Evolutionary conservation across 1,139 yeast genomes (phyloP).

Genomic region (Protomyces gravidus): DNA sequence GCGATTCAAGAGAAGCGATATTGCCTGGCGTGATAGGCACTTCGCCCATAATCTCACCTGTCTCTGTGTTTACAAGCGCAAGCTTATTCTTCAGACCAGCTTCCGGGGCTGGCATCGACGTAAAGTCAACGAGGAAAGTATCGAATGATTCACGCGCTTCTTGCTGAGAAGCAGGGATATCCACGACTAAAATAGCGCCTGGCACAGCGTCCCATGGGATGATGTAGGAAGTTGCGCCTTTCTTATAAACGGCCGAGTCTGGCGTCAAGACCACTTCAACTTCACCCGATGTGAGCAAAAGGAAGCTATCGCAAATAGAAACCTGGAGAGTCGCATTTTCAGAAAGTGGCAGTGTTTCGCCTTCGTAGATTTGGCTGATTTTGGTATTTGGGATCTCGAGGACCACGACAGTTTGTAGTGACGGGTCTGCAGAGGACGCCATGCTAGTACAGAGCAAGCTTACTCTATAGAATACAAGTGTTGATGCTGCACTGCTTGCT

Average conservation of each 20-base stretch:
- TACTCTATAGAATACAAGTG: too few species aligned
- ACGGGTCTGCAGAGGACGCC: not conserved
- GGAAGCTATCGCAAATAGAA: slow-evolving; percentile 8
- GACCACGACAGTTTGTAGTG: not conserved
- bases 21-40: slow-evolving; percentile 5
- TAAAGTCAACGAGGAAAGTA: slow-evolving; percentile 17
- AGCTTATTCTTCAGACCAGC: slow-evolving; percentile 13
- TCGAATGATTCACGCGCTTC: slow-evolving; percentile 12
- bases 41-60: slow-evolving; percentile 11
- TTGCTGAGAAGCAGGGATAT: not conserved
- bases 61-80: slow-evolving; percentile 16
- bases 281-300: slow-evolving; percentile 3
- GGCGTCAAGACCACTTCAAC: slow-evolving; percentile 20
- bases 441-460: not conserved
- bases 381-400: slow-evolving; percentile 2
- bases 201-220: slow-evolving; percentile 18
- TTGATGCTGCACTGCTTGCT: too few species aligned
- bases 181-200: slow-evolving; percentile 11
- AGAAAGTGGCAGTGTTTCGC: slow-evolving; percentile 1
- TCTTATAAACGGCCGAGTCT: slow-evolving; percentile 12
- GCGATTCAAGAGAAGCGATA: not conserved
- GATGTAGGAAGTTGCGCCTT: slow-evolving; percentile 6
- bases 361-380: slow-evolving; percentile 20
- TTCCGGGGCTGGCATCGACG: slow-evolving; percentile 27
- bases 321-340: slow-evolving; percentile 5